Evolutionary conservation across 139 green algal species (phyloP), one percentile per base, ranked within the genome.

Genomic region (Desmodesmus armatus): DNA sequence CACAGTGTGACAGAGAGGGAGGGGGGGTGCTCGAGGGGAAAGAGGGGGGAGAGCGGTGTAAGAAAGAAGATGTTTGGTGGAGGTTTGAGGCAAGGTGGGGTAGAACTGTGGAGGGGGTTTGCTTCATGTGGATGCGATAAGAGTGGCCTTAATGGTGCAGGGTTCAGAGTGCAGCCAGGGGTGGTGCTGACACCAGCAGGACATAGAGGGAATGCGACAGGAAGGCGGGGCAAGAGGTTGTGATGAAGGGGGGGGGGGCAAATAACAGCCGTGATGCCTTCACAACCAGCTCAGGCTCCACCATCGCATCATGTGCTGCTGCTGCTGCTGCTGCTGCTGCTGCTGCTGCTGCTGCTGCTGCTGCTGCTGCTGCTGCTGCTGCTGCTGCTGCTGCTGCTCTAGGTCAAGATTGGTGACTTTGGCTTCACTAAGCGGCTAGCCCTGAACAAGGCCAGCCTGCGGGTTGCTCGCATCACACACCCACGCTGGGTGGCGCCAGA

Each of bases 401-500:
- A 85, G 65, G 63, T 77, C n/a, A 87, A 87, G 69, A 81, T 80
- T 58, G 80, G 80, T 40, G 80, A 85, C 66, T 85, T 85, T 78
- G 67, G 80, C 41, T 85, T 79, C 67, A 72, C 62, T 23, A 65
- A 43, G 44, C 39, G 55, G 2, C 77, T 83, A 3, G 40, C n/a
- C 15, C 37, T n/a, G n/a, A 73, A 73, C 27, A 33, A 83, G 55
- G 47, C 31, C 58, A 73, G 58, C 58, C 58, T 74, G 27, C 66
- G 79, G 70, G 81, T 87, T 40, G 70, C 69, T 47, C 39, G 43
- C 33, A 43, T 73, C 33, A 90, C 84, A 11, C 75, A 90, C 72
- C 86, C 86, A 23, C 63, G 80, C 62, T 90, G 86, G 86, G 43
- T 80, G 39, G 86, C 86, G 9, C 86, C 86, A 4, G 86, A 90